A percentile compares a stretch with the other conserved stretches of the same genome.
These are phyloP conservation scores for Apiospora rasikravindrae DNA, from an alignment of 2,329 filamentous ascomycete species.

Conservation along the genomic window DNA sequence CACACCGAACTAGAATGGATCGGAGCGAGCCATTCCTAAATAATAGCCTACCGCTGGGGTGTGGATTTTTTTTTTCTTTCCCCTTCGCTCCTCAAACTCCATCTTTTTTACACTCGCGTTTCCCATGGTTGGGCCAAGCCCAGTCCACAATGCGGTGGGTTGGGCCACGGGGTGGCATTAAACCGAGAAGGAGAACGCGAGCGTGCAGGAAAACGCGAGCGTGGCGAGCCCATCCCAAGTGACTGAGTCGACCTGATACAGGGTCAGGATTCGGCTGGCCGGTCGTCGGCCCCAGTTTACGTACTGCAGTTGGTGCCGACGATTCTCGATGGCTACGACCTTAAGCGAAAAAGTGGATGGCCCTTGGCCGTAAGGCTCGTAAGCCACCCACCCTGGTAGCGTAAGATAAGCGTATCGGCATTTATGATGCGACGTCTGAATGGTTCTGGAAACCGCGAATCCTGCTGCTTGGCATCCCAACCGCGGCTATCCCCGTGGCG, in stretches of 20 bases:
- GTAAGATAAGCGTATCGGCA: slow-evolving; percentile 12
- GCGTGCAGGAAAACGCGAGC: slow-evolving; percentile 1
- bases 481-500: background rate
- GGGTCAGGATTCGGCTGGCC: background rate
- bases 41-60: background rate
- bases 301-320: slow-evolving; percentile 9
- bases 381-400: slow-evolving; percentile 8
- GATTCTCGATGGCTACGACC: background rate
- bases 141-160: background rate
- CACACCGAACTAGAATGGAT: background rate
- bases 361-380: background rate
- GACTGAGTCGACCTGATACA: background rate
- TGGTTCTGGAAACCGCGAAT: background rate
- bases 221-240: background rate
- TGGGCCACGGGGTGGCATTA: slow-evolving; percentile 14
- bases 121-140: slow-evolving; percentile 1
- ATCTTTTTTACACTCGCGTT: slow-evolving; percentile 4
- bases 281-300: slow-evolving; percentile 15
- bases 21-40: slow-evolving; percentile 1
- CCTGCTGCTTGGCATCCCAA: background rate
- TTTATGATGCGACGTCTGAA: slow-evolving; percentile 6
- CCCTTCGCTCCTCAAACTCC: background rate
- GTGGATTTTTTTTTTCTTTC: background rate
- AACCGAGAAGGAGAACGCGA: slow-evolving; percentile 3
- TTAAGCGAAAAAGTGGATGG: slow-evolving; percentile 1